A percentile compares a stretch with the other conserved stretches of the same genome.
These are phyloP conservation scores for Kwoniella bestiolae DNA, from an alignment of 768 basidiomycete species.

Conservation along the genomic window DNA sequence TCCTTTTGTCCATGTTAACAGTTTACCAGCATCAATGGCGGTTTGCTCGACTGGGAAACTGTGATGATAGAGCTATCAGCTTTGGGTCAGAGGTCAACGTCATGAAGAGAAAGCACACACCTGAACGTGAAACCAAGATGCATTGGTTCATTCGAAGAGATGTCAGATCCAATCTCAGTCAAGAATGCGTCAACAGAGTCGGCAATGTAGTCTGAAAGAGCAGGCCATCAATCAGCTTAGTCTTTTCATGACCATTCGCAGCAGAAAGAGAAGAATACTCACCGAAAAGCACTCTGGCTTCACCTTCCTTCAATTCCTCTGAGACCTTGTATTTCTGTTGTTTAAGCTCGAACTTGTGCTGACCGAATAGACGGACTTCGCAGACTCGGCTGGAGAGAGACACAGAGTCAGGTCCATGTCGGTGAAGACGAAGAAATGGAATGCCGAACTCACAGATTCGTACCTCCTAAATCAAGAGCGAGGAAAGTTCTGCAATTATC, in stretches of 20 bases:
- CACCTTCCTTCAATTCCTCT: conserved; percentile 87
- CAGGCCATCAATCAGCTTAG: neutral
- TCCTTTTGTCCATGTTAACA: conserved; percentile 88
- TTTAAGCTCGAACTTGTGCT: conserved; percentile 83
- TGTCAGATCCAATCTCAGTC: conserved; percentile 64
- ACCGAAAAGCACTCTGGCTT: conserved; percentile 87
- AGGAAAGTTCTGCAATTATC: conserved; percentile 75
- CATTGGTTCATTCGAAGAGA: conserved; percentile 56
- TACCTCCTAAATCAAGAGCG: conserved; percentile 94
- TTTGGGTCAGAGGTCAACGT: neutral
- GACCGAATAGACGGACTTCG: conserved; percentile 86
- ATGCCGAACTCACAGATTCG: conserved; percentile 76
- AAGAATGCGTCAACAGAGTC: conserved; percentile 95
- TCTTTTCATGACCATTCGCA: no score
- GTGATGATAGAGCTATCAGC: neutral
- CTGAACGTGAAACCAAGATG: conserved; percentile 87
- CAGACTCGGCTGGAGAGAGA: conserved; percentile 75
- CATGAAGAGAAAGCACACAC: conserved; percentile 30
- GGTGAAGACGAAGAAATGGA: neutral
- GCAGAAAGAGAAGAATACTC: conserved; percentile 41
- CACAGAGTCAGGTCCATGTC: neutral
- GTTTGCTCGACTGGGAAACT: conserved; percentile 98
- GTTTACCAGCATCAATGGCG: conserved; percentile 83
- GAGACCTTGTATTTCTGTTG: conserved; percentile 98
- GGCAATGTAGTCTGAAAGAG: conserved; percentile 98